Conservation (phyloP, 352 stramenopile genomes). For the Pythium insidiosum region DNA sequence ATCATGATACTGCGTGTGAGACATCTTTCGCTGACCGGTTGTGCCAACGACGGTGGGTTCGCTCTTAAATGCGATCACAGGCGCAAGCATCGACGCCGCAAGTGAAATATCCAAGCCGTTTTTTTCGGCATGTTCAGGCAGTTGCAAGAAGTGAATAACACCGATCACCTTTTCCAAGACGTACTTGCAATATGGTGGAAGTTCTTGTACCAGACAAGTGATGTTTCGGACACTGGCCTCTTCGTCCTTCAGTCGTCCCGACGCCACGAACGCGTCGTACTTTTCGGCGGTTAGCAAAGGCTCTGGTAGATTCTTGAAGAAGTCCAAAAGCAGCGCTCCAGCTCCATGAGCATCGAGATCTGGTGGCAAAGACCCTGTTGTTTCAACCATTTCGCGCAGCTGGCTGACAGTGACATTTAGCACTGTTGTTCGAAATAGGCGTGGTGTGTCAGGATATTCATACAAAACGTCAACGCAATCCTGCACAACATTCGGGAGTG, state of each 20-base stretch:
- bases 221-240: slow-evolving; percentile 73
- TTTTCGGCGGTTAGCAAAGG: slow-evolving; percentile 69
- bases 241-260: slow-evolving; percentile 58
- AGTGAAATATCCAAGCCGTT: slow-evolving; percentile 66
- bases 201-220: slow-evolving; percentile 67
- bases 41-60: slow-evolving; percentile 36
- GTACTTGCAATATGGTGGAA: slow-evolving; percentile 60
- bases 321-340: slow-evolving; percentile 66
- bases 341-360: slow-evolving; percentile 60
- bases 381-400: slow-evolving; percentile 69
- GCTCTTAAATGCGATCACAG: slow-evolving; percentile 75
- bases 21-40: slow-evolving; percentile 29
- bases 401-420: slow-evolving; percentile 61
- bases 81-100: slow-evolving; percentile 51
- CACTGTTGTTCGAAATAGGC: slow-evolving; percentile 76
- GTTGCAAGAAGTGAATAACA: slow-evolving; percentile 59
- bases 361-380: slow-evolving; percentile 39
- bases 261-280: slow-evolving; percentile 76
- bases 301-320: slow-evolving; percentile 71
- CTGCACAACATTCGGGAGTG: slow-evolving; percentile 68
- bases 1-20: slow-evolving; percentile 59
- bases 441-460: slow-evolving; percentile 47
- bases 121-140: slow-evolving; percentile 40
- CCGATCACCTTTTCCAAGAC: slow-evolving; percentile 63
- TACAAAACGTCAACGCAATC: slow-evolving; percentile 71